phyloP scores from a whole-genome alignment of 2,329 filamentous ascomycete species.

The Xylariaceae sp. region DNA sequence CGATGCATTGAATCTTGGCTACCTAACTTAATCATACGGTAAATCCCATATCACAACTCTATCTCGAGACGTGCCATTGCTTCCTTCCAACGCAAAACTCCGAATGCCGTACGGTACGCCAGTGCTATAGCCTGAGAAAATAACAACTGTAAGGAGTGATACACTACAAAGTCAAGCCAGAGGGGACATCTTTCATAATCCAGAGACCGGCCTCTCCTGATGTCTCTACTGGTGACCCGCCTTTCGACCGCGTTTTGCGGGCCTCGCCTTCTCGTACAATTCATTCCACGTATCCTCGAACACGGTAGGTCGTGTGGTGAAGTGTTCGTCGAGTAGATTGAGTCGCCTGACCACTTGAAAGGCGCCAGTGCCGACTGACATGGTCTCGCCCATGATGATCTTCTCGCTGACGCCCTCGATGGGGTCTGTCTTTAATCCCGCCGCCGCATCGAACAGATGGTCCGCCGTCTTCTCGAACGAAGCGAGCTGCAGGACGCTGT shows the following conservation, averaged over 20 bases:
- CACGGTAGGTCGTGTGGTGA: conserved; percentile 53
- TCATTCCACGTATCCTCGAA: conserved; percentile 66
- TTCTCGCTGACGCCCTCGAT: conserved; percentile 94
- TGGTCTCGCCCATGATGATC: conserved; percentile 97
- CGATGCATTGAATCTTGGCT: not conserved
- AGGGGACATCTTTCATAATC: too few relatives aligned
- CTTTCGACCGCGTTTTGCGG: conserved; percentile 11
- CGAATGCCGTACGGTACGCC: too few relatives aligned
- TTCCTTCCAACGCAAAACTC: too few relatives aligned
- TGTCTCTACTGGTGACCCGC: conserved; percentile 10
- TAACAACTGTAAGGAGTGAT: too few relatives aligned
- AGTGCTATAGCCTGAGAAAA: too few relatives aligned
- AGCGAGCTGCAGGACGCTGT: conserved; percentile 87
- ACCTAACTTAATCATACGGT: not conserved
- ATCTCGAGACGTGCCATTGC: too few relatives aligned
- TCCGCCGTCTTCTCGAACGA: conserved; percentile 98
- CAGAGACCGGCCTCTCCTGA: too few relatives aligned
- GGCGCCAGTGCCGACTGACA: conserved; percentile 83
- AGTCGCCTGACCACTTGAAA: conserved; percentile 82
- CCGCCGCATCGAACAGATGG: conserved; percentile 91
- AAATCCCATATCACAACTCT: too few relatives aligned
- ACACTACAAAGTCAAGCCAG: too few relatives aligned
- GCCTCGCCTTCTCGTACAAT: conserved; percentile 23
- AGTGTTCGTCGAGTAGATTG: conserved; percentile 56
- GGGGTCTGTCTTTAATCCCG: conserved; percentile 82